Evolutionary conservation across 1,284 basidiomycete genomes (phyloP).

Genomic region (Cystobasidium sp.): DNA sequence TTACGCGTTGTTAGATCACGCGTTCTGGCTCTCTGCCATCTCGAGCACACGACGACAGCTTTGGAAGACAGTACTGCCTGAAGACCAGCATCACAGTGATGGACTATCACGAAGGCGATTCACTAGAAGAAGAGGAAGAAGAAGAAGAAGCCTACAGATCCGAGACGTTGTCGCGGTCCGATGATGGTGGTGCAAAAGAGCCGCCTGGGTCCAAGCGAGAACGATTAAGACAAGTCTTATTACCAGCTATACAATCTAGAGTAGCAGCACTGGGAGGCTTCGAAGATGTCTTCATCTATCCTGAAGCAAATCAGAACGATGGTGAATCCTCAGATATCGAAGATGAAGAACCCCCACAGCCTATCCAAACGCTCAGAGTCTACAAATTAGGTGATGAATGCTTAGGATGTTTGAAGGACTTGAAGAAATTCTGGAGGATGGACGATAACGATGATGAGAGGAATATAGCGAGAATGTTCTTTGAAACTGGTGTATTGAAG

Average conservation of each 20-base stretch:
- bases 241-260: slow-evolving; percentile 42
- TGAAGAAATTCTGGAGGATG: slow-evolving; percentile 91
- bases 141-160: slow-evolving; percentile 15
- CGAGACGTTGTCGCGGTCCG: slow-evolving; percentile 25
- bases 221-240: slow-evolving; percentile 22
- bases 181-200: slow-evolving; percentile 27
- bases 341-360: slow-evolving; percentile 50
- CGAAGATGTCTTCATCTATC: slow-evolving; percentile 22
- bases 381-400: slow-evolving; percentile 54
- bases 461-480: slow-evolving; percentile 88
- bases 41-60: neutral
- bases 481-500: slow-evolving; percentile 75
- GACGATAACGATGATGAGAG: slow-evolving; percentile 94
- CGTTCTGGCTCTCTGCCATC: neutral
- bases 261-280: slow-evolving; percentile 39
- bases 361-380: slow-evolving; percentile 46
- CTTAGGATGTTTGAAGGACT: slow-evolving; percentile 79
- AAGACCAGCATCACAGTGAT: neutral
- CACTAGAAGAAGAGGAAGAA: slow-evolving; percentile 24
- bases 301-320: neutral
- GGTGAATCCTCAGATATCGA: slow-evolving; percentile 9
- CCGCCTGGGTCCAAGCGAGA: slow-evolving; percentile 27
- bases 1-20: neutral
- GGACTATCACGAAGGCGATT: slow-evolving; percentile 24
- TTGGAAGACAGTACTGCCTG: neutral